Percentiles rank a stretch among this genome's conserved stretches.
Conservation (phyloP, 2,329 filamentous ascomycete genomes). For the Arthroderma uncinatum region DNA sequence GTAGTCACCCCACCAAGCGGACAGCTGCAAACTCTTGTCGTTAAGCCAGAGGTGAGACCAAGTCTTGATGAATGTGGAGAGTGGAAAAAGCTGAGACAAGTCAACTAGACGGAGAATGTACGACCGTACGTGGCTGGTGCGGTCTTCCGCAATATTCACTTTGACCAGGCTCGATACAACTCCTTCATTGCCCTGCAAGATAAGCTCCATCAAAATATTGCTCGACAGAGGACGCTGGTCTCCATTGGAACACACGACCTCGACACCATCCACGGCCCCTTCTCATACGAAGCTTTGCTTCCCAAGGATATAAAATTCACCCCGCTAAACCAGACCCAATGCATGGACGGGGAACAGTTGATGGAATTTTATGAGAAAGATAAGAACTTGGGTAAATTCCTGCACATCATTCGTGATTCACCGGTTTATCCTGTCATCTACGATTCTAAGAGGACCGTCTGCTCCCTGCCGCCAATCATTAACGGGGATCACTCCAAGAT, state of each 20-base stretch:
- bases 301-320: slow-evolving; percentile 88
- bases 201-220: slow-evolving; percentile 94
- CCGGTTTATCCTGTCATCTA: slow-evolving; percentile 94
- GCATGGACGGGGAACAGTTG: slow-evolving; percentile 76
- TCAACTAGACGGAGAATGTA: slow-evolving; percentile 56
- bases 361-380: slow-evolving; percentile 96
- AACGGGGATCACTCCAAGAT: slow-evolving; percentile 98
- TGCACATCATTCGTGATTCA: slow-evolving; percentile 89
- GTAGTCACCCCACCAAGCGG: slow-evolving; percentile 61
- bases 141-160: slow-evolving; percentile 79
- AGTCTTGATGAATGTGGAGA: not conserved
- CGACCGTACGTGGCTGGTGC: slow-evolving; percentile 82
- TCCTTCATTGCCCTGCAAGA: slow-evolving; percentile 97
- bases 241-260: slow-evolving; percentile 95
- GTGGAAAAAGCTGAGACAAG: slow-evolving; percentile 6
- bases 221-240: slow-evolving; percentile 84
- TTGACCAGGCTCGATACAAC: slow-evolving; percentile 82
- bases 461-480: slow-evolving; percentile 94
- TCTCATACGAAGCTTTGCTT: slow-evolving; percentile 85
- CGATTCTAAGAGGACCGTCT: slow-evolving; percentile 74
- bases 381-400: slow-evolving; percentile 76
- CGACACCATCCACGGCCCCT: slow-evolving; percentile 84
- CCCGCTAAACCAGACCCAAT: slow-evolving; percentile 81
- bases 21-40: slow-evolving; percentile 67
- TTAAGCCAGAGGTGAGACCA: slow-evolving; percentile 50